A percentile compares a stretch with the other conserved stretches of the same genome.
These are phyloP conservation scores for Begonia loranthoides DNA, from an alignment of 306 rosid species.

Conservation along the genomic window DNA sequence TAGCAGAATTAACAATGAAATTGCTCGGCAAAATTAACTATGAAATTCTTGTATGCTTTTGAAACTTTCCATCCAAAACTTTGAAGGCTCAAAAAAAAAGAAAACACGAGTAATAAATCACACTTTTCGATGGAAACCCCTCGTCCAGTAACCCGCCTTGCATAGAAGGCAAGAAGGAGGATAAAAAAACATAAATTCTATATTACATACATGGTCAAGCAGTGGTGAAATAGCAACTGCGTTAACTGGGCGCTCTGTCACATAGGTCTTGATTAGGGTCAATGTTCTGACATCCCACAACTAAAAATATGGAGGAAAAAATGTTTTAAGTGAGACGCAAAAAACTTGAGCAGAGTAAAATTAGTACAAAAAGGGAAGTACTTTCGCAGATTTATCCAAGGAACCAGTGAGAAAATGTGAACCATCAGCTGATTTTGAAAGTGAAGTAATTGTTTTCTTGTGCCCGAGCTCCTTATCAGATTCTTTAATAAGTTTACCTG, in stretches of 20 bases:
- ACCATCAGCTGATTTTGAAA: slow-evolving; percentile 57
- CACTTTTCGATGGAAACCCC: no score
- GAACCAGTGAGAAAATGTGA: slow-evolving; percentile 86
- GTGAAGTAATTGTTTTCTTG: slow-evolving; percentile 59
- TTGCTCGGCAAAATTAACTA: no score
- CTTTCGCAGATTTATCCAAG: slow-evolving; percentile 83
- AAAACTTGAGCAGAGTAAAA: neutral
- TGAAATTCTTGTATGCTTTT: no score
- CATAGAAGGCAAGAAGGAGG: neutral
- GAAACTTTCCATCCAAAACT: no score
- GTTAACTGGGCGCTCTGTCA: slow-evolving; percentile 82
- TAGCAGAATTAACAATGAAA: no score
- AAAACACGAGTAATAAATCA: no score
- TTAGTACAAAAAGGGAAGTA: slow-evolving; percentile 7
- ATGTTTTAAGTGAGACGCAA: neutral
- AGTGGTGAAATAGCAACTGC: slow-evolving; percentile 95
- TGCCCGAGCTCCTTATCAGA: slow-evolving; percentile 71
- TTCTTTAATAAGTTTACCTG: slow-evolving; percentile 66
- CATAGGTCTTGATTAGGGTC: slow-evolving; percentile 81
- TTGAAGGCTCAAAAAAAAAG: no score
- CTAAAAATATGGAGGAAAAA: slow-evolving; percentile 17
- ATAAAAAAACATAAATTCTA: neutral
- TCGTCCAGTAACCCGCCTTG: no score
- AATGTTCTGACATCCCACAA: slow-evolving; percentile 79
- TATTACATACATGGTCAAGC: slow-evolving; percentile 76